Conservation (phyloP, 192 early-diverging fungal species). For the Gigaspora rosea region DNA sequence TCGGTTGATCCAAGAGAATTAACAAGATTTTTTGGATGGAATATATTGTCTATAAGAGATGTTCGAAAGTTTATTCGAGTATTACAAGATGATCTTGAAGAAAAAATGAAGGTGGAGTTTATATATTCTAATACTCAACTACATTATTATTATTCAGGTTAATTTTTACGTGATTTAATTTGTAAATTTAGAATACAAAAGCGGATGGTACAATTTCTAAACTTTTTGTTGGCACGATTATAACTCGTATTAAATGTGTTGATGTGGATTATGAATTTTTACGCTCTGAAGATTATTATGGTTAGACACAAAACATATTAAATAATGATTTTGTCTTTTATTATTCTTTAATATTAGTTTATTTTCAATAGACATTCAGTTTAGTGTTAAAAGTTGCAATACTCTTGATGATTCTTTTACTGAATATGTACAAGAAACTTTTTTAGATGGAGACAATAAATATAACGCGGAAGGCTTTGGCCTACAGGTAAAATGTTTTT, state of each 20-base stretch:
- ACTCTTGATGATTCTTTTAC: slow-evolving; percentile 86
- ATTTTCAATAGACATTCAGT: slow-evolving; percentile 78
- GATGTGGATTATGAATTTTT: slow-evolving; percentile 45
- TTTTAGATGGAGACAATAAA: slow-evolving; percentile 96
- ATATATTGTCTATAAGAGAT: slow-evolving; percentile 92
- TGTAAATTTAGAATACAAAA: slow-evolving; percentile 64
- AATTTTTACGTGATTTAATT: too few relatives aligned
- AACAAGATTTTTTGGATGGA: slow-evolving; percentile 97
- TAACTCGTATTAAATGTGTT: slow-evolving; percentile 95
- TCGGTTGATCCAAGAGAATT: slow-evolving; percentile 92
- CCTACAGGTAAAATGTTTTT: slow-evolving; percentile 57
- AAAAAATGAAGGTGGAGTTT: slow-evolving; percentile 86
- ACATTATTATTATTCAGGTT: too few relatives aligned
- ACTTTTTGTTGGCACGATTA: slow-evolving; percentile 96
- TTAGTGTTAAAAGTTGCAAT: slow-evolving; percentile 94
- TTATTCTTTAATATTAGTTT: background rate
- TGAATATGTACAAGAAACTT: slow-evolving; percentile 83
- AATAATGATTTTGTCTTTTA: too few relatives aligned
- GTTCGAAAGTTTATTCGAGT: slow-evolving; percentile 97
- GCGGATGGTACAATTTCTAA: slow-evolving; percentile 91
- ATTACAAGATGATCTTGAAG: slow-evolving; percentile 94
- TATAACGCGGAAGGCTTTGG: slow-evolving; percentile 94
- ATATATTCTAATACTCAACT: too few relatives aligned
- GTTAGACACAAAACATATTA: slow-evolving; percentile 36
- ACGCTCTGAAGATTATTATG: slow-evolving; percentile 92